A percentile compares a stretch with the other conserved stretches of the same genome.
These are phyloP conservation scores for Podospora comata DNA, from an alignment of 495 filamentous ascomycete genomes.

Conservation along the genomic window DNA sequence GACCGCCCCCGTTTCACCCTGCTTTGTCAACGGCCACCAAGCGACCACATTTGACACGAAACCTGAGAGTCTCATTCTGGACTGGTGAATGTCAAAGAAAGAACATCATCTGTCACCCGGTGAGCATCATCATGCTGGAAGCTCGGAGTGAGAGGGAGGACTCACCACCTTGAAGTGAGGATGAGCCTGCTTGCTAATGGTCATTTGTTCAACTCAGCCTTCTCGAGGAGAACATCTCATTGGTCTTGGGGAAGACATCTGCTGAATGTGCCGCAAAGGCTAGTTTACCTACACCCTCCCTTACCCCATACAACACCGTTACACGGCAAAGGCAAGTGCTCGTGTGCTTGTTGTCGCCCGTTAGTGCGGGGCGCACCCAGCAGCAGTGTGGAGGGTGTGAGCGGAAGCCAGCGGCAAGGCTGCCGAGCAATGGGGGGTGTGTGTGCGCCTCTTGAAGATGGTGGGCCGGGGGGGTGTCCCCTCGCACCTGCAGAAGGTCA, in stretches of 20 bases:
- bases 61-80: neutral
- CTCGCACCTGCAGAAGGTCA: neutral
- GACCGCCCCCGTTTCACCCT: conserved; percentile 16
- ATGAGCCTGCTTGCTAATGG: conserved; percentile 8
- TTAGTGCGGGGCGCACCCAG: neutral
- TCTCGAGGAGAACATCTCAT: neutral
- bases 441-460: neutral
- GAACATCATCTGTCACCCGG: conserved; percentile 17
- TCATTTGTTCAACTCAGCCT: conserved; percentile 23
- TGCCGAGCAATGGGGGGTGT: neutral
- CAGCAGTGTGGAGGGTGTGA: neutral
- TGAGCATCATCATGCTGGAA: neutral
- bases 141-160: neutral
- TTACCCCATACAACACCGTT: neutral
- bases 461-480: neutral
- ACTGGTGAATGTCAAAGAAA: neutral
- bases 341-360: neutral
- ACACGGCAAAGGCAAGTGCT: neutral
- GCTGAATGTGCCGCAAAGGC: neutral
- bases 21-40: conserved; percentile 14
- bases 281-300: conserved; percentile 4
- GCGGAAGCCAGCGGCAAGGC: conserved; percentile 10
- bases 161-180: neutral
- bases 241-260: conserved; percentile 14
- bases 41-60: conserved; percentile 11